These are phyloP conservation scores for Hymenoscyphus linearis DNA, from an alignment of 2,329 filamentous ascomycete genomes.

Conservation along the genomic window DNA sequence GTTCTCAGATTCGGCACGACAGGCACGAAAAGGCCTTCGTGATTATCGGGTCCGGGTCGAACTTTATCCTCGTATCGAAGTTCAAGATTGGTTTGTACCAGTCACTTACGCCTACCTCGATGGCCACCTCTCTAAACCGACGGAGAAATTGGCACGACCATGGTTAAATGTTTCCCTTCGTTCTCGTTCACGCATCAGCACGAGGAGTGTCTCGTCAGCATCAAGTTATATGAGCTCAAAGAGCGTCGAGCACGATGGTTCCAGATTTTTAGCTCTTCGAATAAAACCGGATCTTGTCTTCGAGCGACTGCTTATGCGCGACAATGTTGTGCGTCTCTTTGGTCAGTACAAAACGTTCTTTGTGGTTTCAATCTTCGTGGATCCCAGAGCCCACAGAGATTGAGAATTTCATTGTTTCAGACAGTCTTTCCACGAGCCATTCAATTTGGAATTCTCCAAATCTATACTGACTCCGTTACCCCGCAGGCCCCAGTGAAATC, in stretches of 20 bases:
- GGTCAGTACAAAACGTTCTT: background rate
- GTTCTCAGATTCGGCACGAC: background rate
- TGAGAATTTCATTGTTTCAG: too few species aligned
- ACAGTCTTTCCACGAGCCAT: too few species aligned
- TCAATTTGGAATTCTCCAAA: too few species aligned
- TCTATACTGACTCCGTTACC: too few species aligned
- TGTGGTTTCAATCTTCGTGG: too few species aligned
- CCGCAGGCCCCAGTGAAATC: background rate
- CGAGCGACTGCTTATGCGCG: background rate
- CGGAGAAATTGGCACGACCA: background rate
- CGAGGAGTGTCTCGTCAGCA: background rate
- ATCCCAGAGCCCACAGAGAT: too few species aligned
- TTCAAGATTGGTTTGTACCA: background rate
- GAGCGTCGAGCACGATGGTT: background rate
- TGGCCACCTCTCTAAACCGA: background rate
- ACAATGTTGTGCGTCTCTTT: background rate
- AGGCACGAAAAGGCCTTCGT: background rate
- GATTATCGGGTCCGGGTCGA: background rate
- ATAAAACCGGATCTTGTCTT: background rate
- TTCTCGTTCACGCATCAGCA: background rate
- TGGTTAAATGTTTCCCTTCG: background rate
- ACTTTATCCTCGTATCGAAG: background rate
- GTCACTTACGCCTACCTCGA: background rate
- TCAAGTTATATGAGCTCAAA: constrained; percentile 1
- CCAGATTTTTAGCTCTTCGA: background rate